These are phyloP conservation scores for Termitomyces heimii DNA, from an alignment of 768 basidiomycete genomes.

Conservation along the genomic window DNA sequence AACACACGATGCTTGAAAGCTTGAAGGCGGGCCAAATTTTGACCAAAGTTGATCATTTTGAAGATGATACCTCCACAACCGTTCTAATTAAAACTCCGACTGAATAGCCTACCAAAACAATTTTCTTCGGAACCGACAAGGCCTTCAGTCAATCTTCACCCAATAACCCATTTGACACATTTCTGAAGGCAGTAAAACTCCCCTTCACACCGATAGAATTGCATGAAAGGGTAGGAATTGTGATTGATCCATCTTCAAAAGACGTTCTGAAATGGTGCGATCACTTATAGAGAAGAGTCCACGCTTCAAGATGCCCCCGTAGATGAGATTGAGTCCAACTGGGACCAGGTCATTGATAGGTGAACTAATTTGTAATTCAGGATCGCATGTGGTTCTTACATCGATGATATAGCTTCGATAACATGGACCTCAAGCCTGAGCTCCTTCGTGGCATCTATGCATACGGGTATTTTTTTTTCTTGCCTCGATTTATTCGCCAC, in stretches of 20 bases:
- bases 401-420: constrained; percentile 73
- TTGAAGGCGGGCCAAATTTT: too few relatives aligned
- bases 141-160: constrained; percentile 8
- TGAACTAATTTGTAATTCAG: constrained; percentile 33
- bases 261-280: not conserved
- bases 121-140: constrained; percentile 8
- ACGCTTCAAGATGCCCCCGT: constrained; percentile 75
- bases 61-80: not conserved
- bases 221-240: constrained; percentile 19
- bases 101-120: constrained; percentile 10
- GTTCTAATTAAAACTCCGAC: constrained; percentile 12
- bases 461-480: constrained; percentile 69
- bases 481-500: not conserved
- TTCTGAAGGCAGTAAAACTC: constrained; percentile 23
- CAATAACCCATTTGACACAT: constrained; percentile 14
- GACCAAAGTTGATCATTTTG: not conserved
- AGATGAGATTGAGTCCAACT: constrained; percentile 96
- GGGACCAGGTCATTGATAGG: constrained; percentile 98
- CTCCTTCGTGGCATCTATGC: constrained; percentile 98
- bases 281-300: constrained; percentile 47
- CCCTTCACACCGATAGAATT: constrained; percentile 20
- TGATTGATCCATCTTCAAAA: not conserved
- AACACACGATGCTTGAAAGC: too few relatives aligned
- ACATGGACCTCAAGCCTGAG: constrained; percentile 97
- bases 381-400: not conserved